phyloP scores from a whole-genome alignment of 805 yeast genomes.

The Pichia heedii region DNA sequence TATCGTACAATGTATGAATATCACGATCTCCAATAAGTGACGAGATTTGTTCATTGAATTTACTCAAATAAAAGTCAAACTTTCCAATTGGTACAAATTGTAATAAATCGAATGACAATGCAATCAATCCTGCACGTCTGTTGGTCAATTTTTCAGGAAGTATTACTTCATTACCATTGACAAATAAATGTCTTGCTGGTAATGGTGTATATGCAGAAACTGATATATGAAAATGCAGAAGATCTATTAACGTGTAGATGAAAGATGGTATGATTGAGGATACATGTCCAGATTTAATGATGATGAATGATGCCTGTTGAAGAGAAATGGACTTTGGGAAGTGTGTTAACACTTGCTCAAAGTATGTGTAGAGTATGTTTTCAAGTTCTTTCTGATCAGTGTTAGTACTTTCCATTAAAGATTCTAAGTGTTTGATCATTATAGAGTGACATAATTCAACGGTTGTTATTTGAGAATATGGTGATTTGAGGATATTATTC shows the following conservation, averaged over 20 bases:
- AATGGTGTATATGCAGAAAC: constrained; percentile 7
- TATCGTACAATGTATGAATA: constrained; percentile 28
- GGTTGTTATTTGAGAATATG: constrained; percentile 18
- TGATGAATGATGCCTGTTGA: constrained; percentile 47
- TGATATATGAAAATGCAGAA: constrained; percentile 2
- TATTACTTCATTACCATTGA: constrained; percentile 8
- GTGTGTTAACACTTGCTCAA: constrained; percentile 32
- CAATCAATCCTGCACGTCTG: constrained; percentile 36
- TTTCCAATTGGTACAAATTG: constrained; percentile 41
- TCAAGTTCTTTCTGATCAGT: background rate
- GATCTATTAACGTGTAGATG: constrained; percentile 2
- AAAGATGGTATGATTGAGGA: background rate
- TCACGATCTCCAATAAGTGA: constrained; percentile 24
- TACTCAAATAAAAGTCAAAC: constrained; percentile 40
- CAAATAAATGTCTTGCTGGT: constrained; percentile 1
- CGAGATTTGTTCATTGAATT: constrained; percentile 31
- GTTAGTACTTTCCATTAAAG: constrained; percentile 8
- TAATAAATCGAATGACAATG: constrained; percentile 39
- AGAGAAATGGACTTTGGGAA: constrained; percentile 50
- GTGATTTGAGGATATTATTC: background rate
- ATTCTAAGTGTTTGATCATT: constrained; percentile 27
- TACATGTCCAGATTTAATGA: constrained; percentile 39
- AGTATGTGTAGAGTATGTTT: constrained; percentile 2
- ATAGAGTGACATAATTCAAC: constrained; percentile 64
- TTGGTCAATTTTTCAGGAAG: constrained; percentile 20